These are phyloP conservation scores for Colletotrichum sp. DNA, from an alignment of 2,329 filamentous ascomycete genomes.

Conservation along the genomic window DNA sequence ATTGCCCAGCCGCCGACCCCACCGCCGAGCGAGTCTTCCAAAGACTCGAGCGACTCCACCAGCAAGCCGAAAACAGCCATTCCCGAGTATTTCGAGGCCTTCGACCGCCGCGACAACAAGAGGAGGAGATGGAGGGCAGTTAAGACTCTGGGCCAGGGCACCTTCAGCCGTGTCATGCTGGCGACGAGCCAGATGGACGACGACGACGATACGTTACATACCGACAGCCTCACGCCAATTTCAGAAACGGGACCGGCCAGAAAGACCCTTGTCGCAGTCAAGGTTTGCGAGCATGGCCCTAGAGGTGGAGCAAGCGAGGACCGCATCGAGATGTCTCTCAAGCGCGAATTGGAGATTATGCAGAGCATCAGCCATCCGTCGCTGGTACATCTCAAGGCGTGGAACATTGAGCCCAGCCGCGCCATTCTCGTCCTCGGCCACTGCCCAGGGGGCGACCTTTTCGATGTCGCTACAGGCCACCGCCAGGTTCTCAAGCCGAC, in stretches of 20 bases:
- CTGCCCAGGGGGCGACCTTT: slow-evolving; percentile 92
- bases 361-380: slow-evolving; percentile 87
- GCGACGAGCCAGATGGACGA: slow-evolving; percentile 78
- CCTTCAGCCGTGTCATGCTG: slow-evolving; percentile 92
- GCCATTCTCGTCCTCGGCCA: slow-evolving; percentile 89
- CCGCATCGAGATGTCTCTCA: slow-evolving; percentile 89
- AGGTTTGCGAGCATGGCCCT: slow-evolving; percentile 93
- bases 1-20: slow-evolving; percentile 77
- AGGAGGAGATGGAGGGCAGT: slow-evolving; percentile 80
- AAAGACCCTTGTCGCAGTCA: slow-evolving; percentile 90
- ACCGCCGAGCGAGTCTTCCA: slow-evolving; percentile 77
- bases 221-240: slow-evolving; percentile 42
- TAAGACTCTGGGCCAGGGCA: slow-evolving; percentile 85
- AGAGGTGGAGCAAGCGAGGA: slow-evolving; percentile 93
- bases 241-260: slow-evolving; percentile 44
- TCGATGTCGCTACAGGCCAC: slow-evolving; percentile 84
- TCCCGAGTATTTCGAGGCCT: slow-evolving; percentile 73
- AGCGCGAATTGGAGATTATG: slow-evolving; percentile 94
- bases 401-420: slow-evolving; percentile 82
- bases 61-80: slow-evolving; percentile 42
- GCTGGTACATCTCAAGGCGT: slow-evolving; percentile 88
- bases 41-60: slow-evolving; percentile 46
- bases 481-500: slow-evolving; percentile 69
- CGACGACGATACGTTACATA: slow-evolving; percentile 41
- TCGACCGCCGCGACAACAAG: slow-evolving; percentile 70